phyloP scores from a whole-genome alignment of 441 rosid genomes.

The Jatropha multifida region DNA sequence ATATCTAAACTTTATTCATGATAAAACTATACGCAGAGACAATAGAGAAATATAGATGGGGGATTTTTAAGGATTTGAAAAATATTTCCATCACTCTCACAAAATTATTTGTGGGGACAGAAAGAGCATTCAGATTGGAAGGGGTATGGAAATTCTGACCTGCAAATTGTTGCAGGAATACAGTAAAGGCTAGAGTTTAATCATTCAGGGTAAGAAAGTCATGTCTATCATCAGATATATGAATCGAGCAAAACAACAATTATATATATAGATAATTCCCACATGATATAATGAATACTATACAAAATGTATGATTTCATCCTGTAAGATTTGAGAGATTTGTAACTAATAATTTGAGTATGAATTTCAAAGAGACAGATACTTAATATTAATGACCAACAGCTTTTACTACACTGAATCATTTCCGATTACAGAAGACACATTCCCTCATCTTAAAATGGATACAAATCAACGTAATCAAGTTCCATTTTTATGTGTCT shows the following conservation, averaged over 20 bases:
- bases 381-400: neutral
- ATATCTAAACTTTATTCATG: too few relatives aligned
- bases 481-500: neutral
- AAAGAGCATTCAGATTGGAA: neutral
- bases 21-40: too few relatives aligned
- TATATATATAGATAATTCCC: neutral
- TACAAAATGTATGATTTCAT: neutral
- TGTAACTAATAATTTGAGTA: too few relatives aligned
- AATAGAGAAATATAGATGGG: too few relatives aligned
- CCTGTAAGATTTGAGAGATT: neutral
- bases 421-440: neutral
- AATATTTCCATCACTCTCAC: too few relatives aligned
- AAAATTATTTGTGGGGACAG: too few relatives aligned
- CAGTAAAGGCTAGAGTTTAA: neutral
- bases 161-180: neutral
- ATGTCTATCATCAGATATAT: too few relatives aligned
- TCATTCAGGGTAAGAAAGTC: too few relatives aligned
- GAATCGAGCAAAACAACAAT: too few relatives aligned
- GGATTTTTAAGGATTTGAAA: too few relatives aligned
- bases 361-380: neutral
- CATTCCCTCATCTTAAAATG: neutral
- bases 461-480: neutral
- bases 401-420: neutral
- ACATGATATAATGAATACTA: too few relatives aligned
- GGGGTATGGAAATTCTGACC: neutral